Evolutionary conservation across 768 basidiomycete species (phyloP).

Genomic region (Exidia glandulosa): DNA sequence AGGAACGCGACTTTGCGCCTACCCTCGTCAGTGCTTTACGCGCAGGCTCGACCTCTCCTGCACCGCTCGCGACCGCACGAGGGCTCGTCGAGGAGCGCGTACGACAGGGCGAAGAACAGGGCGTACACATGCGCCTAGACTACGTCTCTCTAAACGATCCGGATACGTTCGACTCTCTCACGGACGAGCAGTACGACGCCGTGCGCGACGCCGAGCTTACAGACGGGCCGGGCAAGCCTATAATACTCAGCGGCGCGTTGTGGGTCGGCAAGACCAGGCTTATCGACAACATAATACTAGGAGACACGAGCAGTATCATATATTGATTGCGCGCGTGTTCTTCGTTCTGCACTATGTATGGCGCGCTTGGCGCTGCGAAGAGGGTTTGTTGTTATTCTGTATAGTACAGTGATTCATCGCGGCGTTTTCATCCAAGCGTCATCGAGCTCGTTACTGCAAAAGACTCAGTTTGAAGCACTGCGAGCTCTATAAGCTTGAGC

Average conservation of each 20-base stretch:
- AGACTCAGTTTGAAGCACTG: too few relatives aligned
- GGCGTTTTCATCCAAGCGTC: too few relatives aligned
- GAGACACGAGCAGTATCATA: slow-evolving; percentile 30
- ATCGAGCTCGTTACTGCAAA: too few relatives aligned
- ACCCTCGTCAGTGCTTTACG: slow-evolving; percentile 60
- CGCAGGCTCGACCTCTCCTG: slow-evolving; percentile 47
- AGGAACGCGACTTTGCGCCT: slow-evolving; percentile 48
- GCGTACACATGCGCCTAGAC: slow-evolving; percentile 55
- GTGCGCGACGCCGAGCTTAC: slow-evolving; percentile 11
- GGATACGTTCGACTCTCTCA: slow-evolving; percentile 57
- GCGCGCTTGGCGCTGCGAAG: too few relatives aligned
- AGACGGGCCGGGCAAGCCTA: slow-evolving; percentile 24
- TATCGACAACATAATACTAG: slow-evolving; percentile 87
- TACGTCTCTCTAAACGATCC: slow-evolving; percentile 86
- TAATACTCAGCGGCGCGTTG: slow-evolving; percentile 77
- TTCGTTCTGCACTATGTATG: too few relatives aligned
- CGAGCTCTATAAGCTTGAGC: too few relatives aligned
- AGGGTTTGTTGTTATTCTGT: too few relatives aligned
- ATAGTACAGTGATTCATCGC: too few relatives aligned
- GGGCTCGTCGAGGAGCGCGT: slow-evolving; percentile 11
- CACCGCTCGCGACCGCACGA: slow-evolving; percentile 34
- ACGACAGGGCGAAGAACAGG: slow-evolving; percentile 13
- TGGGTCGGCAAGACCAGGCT: slow-evolving; percentile 80
- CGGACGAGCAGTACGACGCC: slow-evolving; percentile 16
- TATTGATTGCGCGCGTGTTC: too few relatives aligned